phyloP scores from a whole-genome alignment of 192 early-diverging fungal genomes.

The Geosiphon pyriformis region DNA sequence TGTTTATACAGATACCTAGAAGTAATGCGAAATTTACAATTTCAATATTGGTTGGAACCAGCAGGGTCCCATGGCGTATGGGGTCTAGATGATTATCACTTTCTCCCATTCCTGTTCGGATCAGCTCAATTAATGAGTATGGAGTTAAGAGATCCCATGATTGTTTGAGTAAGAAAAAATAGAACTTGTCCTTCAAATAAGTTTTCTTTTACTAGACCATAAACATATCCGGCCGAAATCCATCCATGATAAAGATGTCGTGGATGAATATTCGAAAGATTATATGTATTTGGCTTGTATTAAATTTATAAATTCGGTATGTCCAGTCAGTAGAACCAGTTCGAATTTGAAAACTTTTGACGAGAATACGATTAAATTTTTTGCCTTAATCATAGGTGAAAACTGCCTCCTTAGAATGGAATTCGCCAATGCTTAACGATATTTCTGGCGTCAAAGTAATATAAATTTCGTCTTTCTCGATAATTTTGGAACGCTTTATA shows the following conservation, averaged over 20 bases:
- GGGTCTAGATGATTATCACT: slow-evolving; percentile 98
- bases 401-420: slow-evolving; percentile 71
- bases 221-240: slow-evolving; percentile 90
- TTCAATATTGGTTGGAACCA: slow-evolving; percentile 93
- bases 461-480: too few relatives aligned
- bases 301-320: slow-evolving; percentile 82
- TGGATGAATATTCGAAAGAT: slow-evolving; percentile 82
- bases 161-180: too few relatives aligned
- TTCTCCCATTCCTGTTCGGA: slow-evolving; percentile 93
- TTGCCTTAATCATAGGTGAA: too few relatives aligned
- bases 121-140: slow-evolving; percentile 73
- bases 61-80: slow-evolving; percentile 99
- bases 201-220: too few relatives aligned
- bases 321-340: too few relatives aligned
- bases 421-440: slow-evolving; percentile 96
- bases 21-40: slow-evolving; percentile 85
- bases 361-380: too few relatives aligned
- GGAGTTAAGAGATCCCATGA: not conserved
- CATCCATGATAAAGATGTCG: slow-evolving; percentile 83
- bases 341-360: too few relatives aligned
- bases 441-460: slow-evolving; percentile 61
- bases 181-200: too few relatives aligned
- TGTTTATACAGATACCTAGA: slow-evolving; percentile 62
- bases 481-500: too few relatives aligned
- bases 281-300: slow-evolving; percentile 98